Percentiles rank a stretch among this genome's conserved stretches.
phyloP scores from a whole-genome alignment of 2,329 filamentous ascomycete genomes.

The Cladosporium colombiae region DNA sequence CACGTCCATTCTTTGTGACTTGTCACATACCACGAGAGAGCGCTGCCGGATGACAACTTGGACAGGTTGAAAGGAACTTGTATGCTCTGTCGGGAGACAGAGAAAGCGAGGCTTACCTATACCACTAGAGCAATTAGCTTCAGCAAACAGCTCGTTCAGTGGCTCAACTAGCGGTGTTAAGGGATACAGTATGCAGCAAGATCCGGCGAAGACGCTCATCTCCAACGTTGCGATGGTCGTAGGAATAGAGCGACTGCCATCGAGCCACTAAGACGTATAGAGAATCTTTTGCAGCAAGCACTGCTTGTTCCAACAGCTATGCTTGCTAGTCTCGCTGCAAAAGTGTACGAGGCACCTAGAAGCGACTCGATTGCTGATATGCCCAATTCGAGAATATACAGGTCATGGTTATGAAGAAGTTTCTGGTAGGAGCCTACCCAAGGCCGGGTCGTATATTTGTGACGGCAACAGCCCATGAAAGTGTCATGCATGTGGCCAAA shows the following conservation, averaged over 20 bases:
- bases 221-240: not conserved
- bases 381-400: not conserved
- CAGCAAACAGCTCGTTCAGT: not conserved
- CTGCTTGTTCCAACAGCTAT: not conserved
- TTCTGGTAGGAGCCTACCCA: not conserved
- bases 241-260: not conserved
- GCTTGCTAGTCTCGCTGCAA: not conserved
- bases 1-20: not conserved
- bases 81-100: not conserved
- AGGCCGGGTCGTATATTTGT: not conserved
- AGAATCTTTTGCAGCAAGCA: not conserved
- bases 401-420: not conserved
- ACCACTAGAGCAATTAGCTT: not conserved
- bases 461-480: not conserved
- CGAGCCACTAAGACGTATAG: not conserved
- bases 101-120: not conserved
- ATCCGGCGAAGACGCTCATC: not conserved
- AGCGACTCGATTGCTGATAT: not conserved
- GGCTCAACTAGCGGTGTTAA: not conserved
- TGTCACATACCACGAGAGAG: too few relatives aligned
- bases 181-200: not conserved
- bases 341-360: not conserved
- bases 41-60: not conserved
- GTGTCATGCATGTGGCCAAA: not conserved
- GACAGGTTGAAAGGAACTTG: not conserved